Base-by-base conservation (phyloP, 2,329 filamentous ascomycete genomes). In the Apiospora sp. region DNA sequence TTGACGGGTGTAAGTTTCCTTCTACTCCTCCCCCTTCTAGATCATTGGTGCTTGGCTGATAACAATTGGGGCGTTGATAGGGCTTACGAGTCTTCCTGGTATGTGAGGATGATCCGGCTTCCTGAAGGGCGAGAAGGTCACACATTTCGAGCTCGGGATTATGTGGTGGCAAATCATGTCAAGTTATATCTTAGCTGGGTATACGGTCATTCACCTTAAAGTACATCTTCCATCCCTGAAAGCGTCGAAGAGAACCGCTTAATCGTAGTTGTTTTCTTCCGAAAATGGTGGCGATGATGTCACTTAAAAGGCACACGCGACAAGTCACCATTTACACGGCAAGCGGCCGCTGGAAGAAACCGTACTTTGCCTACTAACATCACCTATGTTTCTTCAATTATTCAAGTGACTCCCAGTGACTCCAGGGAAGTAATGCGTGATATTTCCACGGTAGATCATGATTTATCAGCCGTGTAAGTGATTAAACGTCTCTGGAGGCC, bases 1-100 rank as follows among this genome's bases (percentile, higher is more conserved):
- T 78, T 37, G 75, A 78, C 51, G 75, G 77, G 61, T 78, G 77
- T 77, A 67, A 76, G 76, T 74, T 67, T 61, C 1, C n/a, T 19
- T 13, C 74, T n/a, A 1, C n/a, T 75, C 16, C 10, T 37, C 5
- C 7, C n/a, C 14, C 3, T 12, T 22, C 1, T 61, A 22, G 30
- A 10, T 61, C 48, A 13, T 37, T 22, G 6, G 30, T 6, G 34
- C 54, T 22, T 37, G 30, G 14, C 13, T n/a, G 8, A 22, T 41
- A 12, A 41, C 19, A 10, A 0, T 10, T 41, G 37, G 19, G 13
- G 16, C 0, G 12, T 37, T 37, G 27, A 6, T 24, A 64, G 58
- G 58, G 58, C 58, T 64, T n/a, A 64, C 19, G 19, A 64, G 58
- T 7, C 58, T 64, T 64, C 58, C 58, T 13, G 58, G 58, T 24